Percentiles rank a stretch among this genome's conserved stretches.
Conservation (phyloP, 768 basidiomycete species). For the Trametes cingulata region DNA sequence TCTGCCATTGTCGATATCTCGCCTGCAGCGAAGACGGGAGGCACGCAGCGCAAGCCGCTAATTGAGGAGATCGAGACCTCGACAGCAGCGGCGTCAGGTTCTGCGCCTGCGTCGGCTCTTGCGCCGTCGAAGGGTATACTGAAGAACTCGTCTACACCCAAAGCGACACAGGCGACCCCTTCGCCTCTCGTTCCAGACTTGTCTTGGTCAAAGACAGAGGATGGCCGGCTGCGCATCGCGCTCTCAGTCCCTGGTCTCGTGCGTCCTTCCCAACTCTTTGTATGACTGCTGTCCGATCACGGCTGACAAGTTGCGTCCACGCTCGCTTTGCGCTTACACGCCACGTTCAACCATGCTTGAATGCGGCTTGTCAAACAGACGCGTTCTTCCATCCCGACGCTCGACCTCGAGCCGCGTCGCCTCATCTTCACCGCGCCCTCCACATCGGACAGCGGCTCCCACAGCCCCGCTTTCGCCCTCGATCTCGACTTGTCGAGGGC, state of each 20-base stretch:
- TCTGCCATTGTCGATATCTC: neutral
- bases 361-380: conserved; percentile 38
- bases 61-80: conserved; percentile 46
- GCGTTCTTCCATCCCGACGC: conserved; percentile 47
- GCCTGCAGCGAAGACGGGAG: neutral
- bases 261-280: conserved; percentile 31
- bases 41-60: conserved; percentile 36
- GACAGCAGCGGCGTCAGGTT: neutral
- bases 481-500: conserved; percentile 59
- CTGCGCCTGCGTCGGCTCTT: conserved; percentile 21
- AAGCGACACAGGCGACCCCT: neutral
- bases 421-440: conserved; percentile 51
- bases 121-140: conserved; percentile 43
- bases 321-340: neutral
- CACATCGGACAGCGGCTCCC: neutral
- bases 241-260: conserved; percentile 63
- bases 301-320: neutral
- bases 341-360: too few relatives aligned
- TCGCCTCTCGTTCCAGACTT: conserved; percentile 23
- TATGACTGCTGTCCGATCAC: neutral
- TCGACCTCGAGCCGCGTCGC: conserved; percentile 68
- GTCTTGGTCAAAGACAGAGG: conserved; percentile 57
- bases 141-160: conserved; percentile 29
- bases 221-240: conserved; percentile 39
- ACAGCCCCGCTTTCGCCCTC: conserved; percentile 39